A percentile compares a stretch with the other conserved stretches of the same genome.
Evolutionary conservation across 257 asterid species (phyloP).

Genomic region (Petunia secreta): DNA sequence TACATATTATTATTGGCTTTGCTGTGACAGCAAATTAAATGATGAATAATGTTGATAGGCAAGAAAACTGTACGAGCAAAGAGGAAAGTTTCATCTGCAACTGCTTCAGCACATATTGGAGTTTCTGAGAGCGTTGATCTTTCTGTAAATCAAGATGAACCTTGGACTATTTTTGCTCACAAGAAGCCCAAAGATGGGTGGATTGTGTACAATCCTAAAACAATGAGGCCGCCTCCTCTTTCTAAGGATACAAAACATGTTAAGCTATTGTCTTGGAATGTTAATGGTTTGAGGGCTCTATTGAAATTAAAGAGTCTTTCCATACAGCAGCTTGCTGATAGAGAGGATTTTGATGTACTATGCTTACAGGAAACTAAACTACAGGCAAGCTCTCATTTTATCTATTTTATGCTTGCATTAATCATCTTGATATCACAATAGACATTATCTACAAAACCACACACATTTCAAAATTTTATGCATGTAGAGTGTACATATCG

Average conservation of each 20-base stretch:
- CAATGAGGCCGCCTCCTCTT: constrained; percentile 84
- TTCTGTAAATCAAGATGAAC: constrained; percentile 54
- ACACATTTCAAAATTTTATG: neutral
- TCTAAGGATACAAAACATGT: constrained; percentile 52
- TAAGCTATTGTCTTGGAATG: constrained; percentile 95
- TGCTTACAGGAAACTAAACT: constrained; percentile 98
- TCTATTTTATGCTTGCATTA: constrained; percentile 24
- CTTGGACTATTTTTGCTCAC: constrained; percentile 94
- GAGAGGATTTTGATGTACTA: constrained; percentile 80
- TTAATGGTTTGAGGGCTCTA: constrained; percentile 90
- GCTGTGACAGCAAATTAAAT: constrained; percentile 20
- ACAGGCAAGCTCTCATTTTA: constrained; percentile 54
- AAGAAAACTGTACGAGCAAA: constrained; percentile 45
- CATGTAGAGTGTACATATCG: neutral
- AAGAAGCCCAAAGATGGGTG: constrained; percentile 87
- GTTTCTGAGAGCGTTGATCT: constrained; percentile 37
- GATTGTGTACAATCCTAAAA: constrained; percentile 83
- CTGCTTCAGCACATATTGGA: constrained; percentile 38
- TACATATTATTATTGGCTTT: constrained; percentile 4
- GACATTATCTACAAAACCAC: neutral
- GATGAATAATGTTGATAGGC: constrained; percentile 36
- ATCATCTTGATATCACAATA: neutral
- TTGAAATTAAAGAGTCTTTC: constrained; percentile 69
- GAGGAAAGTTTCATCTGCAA: constrained; percentile 47
- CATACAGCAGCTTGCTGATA: constrained; percentile 71